phyloP scores from a whole-genome alignment of 2,329 filamentous ascomycete genomes.

The Dendrostoma leiphaemia region DNA sequence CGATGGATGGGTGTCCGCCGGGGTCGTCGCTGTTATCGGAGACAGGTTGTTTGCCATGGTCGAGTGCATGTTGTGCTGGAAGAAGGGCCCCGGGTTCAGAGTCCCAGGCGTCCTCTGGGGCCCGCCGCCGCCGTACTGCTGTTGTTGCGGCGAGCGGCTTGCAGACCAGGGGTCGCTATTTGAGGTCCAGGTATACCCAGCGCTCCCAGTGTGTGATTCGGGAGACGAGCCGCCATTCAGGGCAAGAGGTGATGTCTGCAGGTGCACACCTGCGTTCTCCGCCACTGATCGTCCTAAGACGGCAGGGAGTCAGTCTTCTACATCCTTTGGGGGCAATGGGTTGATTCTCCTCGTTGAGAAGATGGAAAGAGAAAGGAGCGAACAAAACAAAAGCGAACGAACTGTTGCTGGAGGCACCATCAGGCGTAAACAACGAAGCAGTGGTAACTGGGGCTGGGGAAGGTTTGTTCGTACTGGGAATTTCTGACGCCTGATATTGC shows the following conservation, averaged over 20 bases:
- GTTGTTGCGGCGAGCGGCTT: conserved; percentile 15
- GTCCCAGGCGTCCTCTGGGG: conserved; percentile 12
- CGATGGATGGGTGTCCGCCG: conserved; percentile 17
- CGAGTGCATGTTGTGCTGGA: conserved; percentile 16
- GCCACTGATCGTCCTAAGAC: conserved; percentile 18
- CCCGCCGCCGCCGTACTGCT: conserved; percentile 14
- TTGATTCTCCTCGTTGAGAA: conserved; percentile 15
- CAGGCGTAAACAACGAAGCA: conserved; percentile 47
- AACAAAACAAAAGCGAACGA: conserved; percentile 11
- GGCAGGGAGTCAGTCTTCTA: conserved; percentile 6
- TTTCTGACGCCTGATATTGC: conserved; percentile 45
- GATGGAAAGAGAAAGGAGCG: conserved; percentile 24
- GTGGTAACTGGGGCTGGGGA: conserved; percentile 21
- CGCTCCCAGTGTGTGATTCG: conserved; percentile 16
- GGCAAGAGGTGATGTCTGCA: conserved; percentile 17
- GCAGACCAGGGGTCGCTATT: conserved; percentile 15
- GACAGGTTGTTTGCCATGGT: conserved; percentile 18
- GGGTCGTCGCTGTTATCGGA: conserved; percentile 18
- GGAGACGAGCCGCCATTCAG: conserved; percentile 18
- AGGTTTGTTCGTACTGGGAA: conserved; percentile 41
- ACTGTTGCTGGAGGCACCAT: conserved; percentile 33
- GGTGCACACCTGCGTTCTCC: conserved; percentile 15
- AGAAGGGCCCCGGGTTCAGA: conserved; percentile 14
- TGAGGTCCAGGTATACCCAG: conserved; percentile 18
- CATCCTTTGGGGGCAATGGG: too few relatives aligned